Base-by-base conservation (phyloP, 768 basidiomycete genomes). In the Ephemerocybe angulata region DNA sequence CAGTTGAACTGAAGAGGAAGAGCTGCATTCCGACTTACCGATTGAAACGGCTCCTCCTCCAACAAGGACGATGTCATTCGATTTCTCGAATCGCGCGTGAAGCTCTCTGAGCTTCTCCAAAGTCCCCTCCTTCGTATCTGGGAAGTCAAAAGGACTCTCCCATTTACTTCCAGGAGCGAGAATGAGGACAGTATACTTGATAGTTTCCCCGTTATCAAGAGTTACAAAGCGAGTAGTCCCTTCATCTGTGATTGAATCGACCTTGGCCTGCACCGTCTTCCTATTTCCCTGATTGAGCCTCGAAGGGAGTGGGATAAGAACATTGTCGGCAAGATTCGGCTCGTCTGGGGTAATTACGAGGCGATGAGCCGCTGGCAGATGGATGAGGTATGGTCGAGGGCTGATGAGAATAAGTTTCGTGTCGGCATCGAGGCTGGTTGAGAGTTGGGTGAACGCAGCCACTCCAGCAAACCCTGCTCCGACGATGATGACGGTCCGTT, bases 21-120 rank as follows among this genome's bases (percentile, higher is more conserved):
- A n/a, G n/a, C n/a, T n/a, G n/a, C n/a, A n/a, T n/a, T n/a, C 41
- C 29, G 27, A 66, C 69, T 11, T 51, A 76, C 76, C 77, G 41
- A 80, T 62, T 5, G 77, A 79, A 21, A 84, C 72, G 4, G 80
- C 74, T 22, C 83, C 83, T 37, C 79, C 81, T 21, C 81, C 83
- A 1, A 71, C 79, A 17, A 84, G 63, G 12, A 80, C 69, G 58
- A 82, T 72, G 55, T 76, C 64, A 15, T 66, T 60, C 13, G 74
- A 73, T 10, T 59, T 57, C 33, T 64, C 61, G 30, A 77, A 68
- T 28, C 64, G 63, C 5, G 60, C 53, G 43, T 68, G 66, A 49
- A 62, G 65, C 5, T 57, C 50, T 7, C 59, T 54, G 30, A 75
- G 57, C 56, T 60, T 71, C 24, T 56, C 48, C 11, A 62, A 31